These are phyloP conservation scores for Lathyrus tuberosus DNA, from an alignment of 306 rosid species.

Conservation along the genomic window DNA sequence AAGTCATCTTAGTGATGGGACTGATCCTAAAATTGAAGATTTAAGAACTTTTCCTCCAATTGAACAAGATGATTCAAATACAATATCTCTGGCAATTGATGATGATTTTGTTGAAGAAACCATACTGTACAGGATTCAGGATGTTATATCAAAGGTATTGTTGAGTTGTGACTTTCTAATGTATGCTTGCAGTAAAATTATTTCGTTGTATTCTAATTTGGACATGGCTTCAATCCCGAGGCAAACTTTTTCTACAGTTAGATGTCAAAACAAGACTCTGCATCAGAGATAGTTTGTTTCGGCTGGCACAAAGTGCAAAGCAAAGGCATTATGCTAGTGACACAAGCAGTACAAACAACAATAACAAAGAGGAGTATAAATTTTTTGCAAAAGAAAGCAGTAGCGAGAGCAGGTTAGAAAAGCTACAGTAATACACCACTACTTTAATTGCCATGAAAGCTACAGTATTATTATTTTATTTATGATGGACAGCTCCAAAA, in stretches of 20 bases:
- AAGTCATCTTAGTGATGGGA: conserved; percentile 52
- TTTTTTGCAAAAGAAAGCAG: conserved; percentile 52
- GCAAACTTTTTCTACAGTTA: conserved; percentile 70
- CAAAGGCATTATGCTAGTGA: conserved; percentile 69
- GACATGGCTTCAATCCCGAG: conserved; percentile 52
- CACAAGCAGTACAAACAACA: conserved; percentile 66
- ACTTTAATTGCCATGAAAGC: conserved; percentile 29
- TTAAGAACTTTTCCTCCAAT: conserved; percentile 52
- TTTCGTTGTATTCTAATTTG: conserved; percentile 44
- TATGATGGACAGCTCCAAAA: conserved; percentile 19
- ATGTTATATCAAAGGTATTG: conserved; percentile 72
- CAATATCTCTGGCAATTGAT: conserved; percentile 57
- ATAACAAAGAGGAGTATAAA: conserved; percentile 61
- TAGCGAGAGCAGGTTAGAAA: conserved; percentile 58
- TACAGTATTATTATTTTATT: conserved; percentile 19
- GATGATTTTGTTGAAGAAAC: conserved; percentile 67
- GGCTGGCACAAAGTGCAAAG: conserved; percentile 84
- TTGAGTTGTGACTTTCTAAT: conserved; percentile 39
- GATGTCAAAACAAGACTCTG: conserved; percentile 73
- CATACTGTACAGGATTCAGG: conserved; percentile 70
- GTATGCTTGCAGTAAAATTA: conserved; percentile 35
- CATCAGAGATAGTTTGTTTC: conserved; percentile 86
- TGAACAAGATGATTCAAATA: conserved; percentile 76
- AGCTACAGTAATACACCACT: conserved; percentile 4
- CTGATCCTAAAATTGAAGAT: conserved; percentile 61